Percentiles rank a stretch among this genome's conserved stretches.
These are phyloP conservation scores for Monosporascus sp. DNA, from an alignment of 2,329 filamentous ascomycete genomes.

Conservation along the genomic window DNA sequence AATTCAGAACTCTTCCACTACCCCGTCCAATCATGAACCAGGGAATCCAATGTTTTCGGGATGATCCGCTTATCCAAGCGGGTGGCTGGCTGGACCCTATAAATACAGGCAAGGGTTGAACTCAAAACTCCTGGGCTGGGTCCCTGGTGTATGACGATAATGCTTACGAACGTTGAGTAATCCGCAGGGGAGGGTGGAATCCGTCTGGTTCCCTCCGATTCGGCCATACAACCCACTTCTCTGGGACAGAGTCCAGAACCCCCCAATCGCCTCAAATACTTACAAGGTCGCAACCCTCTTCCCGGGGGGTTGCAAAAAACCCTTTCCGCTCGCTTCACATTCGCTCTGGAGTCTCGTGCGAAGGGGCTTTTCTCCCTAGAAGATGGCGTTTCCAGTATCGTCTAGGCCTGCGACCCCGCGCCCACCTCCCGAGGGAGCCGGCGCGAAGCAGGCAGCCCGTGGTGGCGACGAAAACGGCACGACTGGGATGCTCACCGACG, in stretches of 20 bases:
- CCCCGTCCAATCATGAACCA: too few relatives aligned
- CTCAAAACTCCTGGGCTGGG: too few relatives aligned
- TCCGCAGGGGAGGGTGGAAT: background rate
- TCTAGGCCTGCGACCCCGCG: background rate
- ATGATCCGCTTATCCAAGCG: too few relatives aligned
- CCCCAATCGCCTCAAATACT: background rate
- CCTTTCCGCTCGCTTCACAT: too few relatives aligned
- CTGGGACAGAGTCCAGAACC: background rate
- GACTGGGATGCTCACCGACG: background rate
- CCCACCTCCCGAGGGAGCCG: background rate
- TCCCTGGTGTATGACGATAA: background rate
- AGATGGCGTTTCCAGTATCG: background rate
- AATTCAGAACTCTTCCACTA: too few relatives aligned
- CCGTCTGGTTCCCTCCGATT: background rate
- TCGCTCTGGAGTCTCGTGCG: background rate
- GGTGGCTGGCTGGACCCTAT: background rate
- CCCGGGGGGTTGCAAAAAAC: background rate
- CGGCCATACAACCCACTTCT: background rate
- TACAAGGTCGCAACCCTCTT: background rate
- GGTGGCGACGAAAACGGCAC: background rate
- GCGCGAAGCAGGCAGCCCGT: background rate
- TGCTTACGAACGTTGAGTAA: background rate
- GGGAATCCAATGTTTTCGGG: too few relatives aligned
- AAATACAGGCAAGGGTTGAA: background rate
- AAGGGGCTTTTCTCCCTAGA: background rate